A percentile compares a stretch with the other conserved stretches of the same genome.
Evolutionary conservation across 305 asterid species (phyloP).

Genomic region (Solanum aculeatissimum): DNA sequence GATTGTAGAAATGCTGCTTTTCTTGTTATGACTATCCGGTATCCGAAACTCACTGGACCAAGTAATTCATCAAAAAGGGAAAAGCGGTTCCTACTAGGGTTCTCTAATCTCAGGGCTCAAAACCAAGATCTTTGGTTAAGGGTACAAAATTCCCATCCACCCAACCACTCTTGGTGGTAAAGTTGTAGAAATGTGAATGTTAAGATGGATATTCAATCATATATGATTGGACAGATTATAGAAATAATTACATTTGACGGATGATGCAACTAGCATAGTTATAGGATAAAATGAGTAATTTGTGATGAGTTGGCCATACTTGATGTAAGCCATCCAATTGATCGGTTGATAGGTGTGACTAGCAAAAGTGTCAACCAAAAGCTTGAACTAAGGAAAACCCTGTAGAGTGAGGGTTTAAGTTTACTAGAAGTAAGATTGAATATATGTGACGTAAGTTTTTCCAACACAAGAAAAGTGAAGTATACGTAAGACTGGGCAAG

Average conservation of each 20-base stretch:
- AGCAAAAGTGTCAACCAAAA: neutral
- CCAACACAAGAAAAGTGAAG: neutral
- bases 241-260: neutral
- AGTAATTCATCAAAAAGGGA: neutral
- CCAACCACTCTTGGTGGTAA: neutral
- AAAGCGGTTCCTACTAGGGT: neutral
- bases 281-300: neutral
- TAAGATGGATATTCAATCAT: neutral
- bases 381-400: neutral
- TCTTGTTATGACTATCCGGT: neutral
- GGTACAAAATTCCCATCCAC: neutral
- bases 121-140: neutral
- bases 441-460: neutral
- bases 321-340: neutral
- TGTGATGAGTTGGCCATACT: neutral
- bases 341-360: neutral
- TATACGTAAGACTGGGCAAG: neutral
- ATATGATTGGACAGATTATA: neutral
- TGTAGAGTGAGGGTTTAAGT: neutral
- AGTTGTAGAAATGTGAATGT: neutral
- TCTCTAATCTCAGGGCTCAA: neutral
- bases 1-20: neutral
- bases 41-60: neutral
- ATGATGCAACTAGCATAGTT: neutral
- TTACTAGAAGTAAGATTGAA: neutral